A percentile compares a stretch with the other conserved stretches of the same genome.
phyloP scores from a whole-genome alignment of 1,139 yeast genomes.

The Geotrichum klebahnii region DNA sequence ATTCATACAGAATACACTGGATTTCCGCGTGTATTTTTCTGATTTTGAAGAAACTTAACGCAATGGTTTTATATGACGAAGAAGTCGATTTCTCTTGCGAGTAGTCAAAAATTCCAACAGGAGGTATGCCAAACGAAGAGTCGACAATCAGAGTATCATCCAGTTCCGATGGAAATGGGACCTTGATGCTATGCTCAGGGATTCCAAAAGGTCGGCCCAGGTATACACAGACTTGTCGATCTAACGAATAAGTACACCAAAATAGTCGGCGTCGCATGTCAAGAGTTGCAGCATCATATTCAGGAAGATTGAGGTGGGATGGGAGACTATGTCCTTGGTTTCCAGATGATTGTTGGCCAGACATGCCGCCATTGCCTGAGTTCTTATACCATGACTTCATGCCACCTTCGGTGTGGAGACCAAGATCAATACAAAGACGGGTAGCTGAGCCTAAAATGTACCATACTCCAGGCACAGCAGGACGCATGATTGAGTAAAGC shows the following conservation, averaged over 20 bases:
- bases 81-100: slow-evolving; percentile 28
- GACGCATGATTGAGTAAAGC: slow-evolving; percentile 54
- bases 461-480: slow-evolving; percentile 83
- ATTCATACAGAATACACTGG: slow-evolving; percentile 65
- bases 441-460: slow-evolving; percentile 77
- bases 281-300: slow-evolving; percentile 49
- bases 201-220: slow-evolving; percentile 71
- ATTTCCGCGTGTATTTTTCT: slow-evolving; percentile 75
- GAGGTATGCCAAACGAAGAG: slow-evolving; percentile 21
- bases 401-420: slow-evolving; percentile 62
- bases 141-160: slow-evolving; percentile 63
- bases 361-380: slow-evolving; percentile 9
- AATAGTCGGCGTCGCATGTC: slow-evolving; percentile 76
- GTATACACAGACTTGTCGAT: slow-evolving; percentile 71
- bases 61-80: slow-evolving; percentile 59
- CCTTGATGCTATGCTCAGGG: slow-evolving; percentile 61
- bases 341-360: too few species aligned
- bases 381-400: slow-evolving; percentile 31
- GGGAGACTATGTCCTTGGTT: slow-evolving; percentile 16
- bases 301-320: slow-evolving; percentile 11
- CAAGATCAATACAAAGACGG: slow-evolving; percentile 76
- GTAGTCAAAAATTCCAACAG: slow-evolving; percentile 26
- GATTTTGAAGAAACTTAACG: slow-evolving; percentile 61
- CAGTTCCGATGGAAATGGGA: slow-evolving; percentile 64
- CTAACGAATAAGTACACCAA: slow-evolving; percentile 86